Evolutionary conservation across 345 rosid species (phyloP), one percentile per base, ranked within the genome.

Genomic region (Theobroma cacao): DNA sequence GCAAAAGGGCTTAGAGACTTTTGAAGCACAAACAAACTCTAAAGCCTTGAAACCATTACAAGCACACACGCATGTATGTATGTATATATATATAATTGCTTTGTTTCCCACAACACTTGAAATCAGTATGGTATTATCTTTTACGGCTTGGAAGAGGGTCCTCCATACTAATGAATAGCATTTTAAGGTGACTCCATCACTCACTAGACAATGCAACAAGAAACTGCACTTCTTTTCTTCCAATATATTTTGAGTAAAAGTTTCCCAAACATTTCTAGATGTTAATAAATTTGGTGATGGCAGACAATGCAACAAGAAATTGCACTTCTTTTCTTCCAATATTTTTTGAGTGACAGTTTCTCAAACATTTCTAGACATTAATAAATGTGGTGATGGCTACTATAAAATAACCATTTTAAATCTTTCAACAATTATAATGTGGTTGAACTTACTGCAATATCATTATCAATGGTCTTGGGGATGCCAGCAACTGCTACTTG

Each of bases 391-490:
- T 20, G 6, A 33, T 11, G 28, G 12, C 69, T n/a, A 75, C 26
- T 18, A 11, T 1, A 61, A 75, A 62, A 26, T 28, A 61, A 0
- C n/a, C 45, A 17, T 11, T 18, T 69, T 5, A 47, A 75, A 59
- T 62, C 20, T n/a, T 47, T 71, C 28, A 76, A 53, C 52, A 28
- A 60, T 53, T 60, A 79, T 53, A 62, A 30, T n/a, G 84, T 43
- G 61, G 78, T 66, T 30, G 66, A 82, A 82, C 95, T 87, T 88
- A 95, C 98, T 33, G 93, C 90, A 80, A 95, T 89, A 80, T 93
- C 96, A 80, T 95, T 93, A 84, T 95, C 97, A 65, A 95, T 93
- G 10, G 96, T 92, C 89, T 95, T 92, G 62, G 98, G 98, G 65
- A 93, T 89, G 72, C 98, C 97, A 74, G 96, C 91, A 84, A 93